A percentile compares a stretch with the other conserved stretches of the same genome.
Conservation (phyloP, 225 moss, liverwort and hornwort genomes). For the Physcomitrellopsis africana region DNA sequence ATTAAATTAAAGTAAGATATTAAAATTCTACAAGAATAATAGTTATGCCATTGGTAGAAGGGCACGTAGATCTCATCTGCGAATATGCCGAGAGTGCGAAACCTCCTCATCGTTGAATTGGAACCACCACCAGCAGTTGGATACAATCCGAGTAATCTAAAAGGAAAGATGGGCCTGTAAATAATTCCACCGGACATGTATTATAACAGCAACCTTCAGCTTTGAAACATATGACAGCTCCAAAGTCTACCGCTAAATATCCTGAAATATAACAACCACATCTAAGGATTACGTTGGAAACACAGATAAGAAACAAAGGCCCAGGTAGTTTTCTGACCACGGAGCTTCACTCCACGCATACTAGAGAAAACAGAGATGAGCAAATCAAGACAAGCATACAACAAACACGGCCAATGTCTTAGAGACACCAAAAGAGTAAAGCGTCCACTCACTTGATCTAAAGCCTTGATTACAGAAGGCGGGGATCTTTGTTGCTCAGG, state of each 20-base stretch:
- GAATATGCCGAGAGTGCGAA: slow-evolving; percentile 11
- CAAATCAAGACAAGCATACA: too few relatives aligned
- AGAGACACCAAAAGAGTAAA: background rate
- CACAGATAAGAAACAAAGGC: too few relatives aligned
- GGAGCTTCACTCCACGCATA: too few relatives aligned
- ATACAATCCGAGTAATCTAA: slow-evolving; percentile 13
- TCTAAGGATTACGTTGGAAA: too few relatives aligned
- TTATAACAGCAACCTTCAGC: background rate
- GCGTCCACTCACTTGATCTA: slow-evolving; percentile 15
- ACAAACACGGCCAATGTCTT: too few relatives aligned
- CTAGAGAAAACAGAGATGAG: too few relatives aligned
- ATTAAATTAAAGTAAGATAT: background rate
- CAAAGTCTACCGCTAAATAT: background rate
- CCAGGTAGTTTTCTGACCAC: too few relatives aligned
- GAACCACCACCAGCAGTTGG: background rate
- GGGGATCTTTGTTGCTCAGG: slow-evolving; percentile 14
- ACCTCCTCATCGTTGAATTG: background rate
- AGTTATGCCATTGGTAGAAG: slow-evolving; percentile 2
- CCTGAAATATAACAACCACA: background rate
- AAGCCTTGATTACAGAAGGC: background rate
- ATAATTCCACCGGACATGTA: slow-evolving; percentile 16
- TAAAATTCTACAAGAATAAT: slow-evolving; percentile 10
- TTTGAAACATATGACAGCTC: slow-evolving; percentile 14
- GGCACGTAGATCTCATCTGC: background rate
- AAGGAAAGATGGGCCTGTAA: slow-evolving; percentile 16